Evolutionary conservation across 495 filamentous ascomycete species (phyloP).

Genomic region (Talaromyces thailandensis): DNA sequence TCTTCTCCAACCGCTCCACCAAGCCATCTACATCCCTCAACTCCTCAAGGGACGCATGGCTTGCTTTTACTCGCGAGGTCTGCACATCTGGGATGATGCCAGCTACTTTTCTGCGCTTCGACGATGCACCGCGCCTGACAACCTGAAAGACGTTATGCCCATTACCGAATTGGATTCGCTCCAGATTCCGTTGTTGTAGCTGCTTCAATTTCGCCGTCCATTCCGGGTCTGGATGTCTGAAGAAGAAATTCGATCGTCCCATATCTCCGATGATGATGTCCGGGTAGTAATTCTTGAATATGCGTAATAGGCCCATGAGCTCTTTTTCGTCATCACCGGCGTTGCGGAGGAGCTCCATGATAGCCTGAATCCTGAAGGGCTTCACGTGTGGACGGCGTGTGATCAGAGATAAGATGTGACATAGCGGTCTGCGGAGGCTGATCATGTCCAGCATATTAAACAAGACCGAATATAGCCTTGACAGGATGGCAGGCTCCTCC

Average conservation of each 20-base stretch:
- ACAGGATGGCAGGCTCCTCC: constrained; percentile 54
- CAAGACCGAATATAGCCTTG: constrained; percentile 64
- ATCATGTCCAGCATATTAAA: constrained; percentile 83
- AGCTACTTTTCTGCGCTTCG: constrained; percentile 37
- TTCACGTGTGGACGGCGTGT: constrained; percentile 83
- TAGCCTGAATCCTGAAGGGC: constrained; percentile 71
- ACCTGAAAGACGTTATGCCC: constrained; percentile 32
- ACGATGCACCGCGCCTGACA: constrained; percentile 29
- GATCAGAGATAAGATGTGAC: constrained; percentile 74
- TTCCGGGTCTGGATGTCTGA: constrained; percentile 66
- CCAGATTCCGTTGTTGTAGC: constrained; percentile 51
- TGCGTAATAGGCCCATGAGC: constrained; percentile 64
- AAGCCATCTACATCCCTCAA: constrained; percentile 65
- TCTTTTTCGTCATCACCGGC: constrained; percentile 56
- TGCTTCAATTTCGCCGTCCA: constrained; percentile 62
- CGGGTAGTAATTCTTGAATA: constrained; percentile 86
- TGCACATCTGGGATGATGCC: constrained; percentile 58
- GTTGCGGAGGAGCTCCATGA: constrained; percentile 50
- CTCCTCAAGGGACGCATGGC: constrained; percentile 58
- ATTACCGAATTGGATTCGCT: constrained; percentile 17
- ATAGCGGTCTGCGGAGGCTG: constrained; percentile 44
- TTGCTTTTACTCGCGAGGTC: constrained; percentile 53
- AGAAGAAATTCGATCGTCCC: constrained; percentile 30
- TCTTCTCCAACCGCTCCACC: constrained; percentile 64
- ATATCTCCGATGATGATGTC: constrained; percentile 73